phyloP scores from a whole-genome alignment of 2,329 filamentous ascomycete genomes.

The Verticillium longisporum region DNA sequence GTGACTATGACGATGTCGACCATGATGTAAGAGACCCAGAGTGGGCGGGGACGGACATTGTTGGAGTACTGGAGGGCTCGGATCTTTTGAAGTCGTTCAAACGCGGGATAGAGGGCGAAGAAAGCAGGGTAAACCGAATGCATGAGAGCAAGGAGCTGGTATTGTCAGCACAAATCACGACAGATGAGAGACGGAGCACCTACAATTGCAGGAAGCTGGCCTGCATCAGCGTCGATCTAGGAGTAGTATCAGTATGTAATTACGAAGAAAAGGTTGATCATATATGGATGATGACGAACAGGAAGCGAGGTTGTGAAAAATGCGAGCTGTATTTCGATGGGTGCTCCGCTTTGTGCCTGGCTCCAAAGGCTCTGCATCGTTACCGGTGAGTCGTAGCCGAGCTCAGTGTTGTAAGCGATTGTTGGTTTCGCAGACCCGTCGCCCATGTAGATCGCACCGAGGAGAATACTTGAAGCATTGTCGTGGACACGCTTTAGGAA shows the following conservation, averaged over 20 bases:
- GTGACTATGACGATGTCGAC: slow-evolving; percentile 59
- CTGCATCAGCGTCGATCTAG: background rate
- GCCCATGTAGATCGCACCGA: slow-evolving; percentile 9
- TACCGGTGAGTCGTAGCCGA: background rate
- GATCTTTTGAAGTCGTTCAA: slow-evolving; percentile 55
- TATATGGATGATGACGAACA: background rate
- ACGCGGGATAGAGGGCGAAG: slow-evolving; percentile 59
- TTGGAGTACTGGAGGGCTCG: slow-evolving; percentile 64
- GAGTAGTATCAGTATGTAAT: background rate
- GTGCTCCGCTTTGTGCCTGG: slow-evolving; percentile 4
- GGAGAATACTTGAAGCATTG: slow-evolving; percentile 14
- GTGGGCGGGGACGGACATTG: slow-evolving; percentile 53
- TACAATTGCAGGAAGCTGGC: background rate
- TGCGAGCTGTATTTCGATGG: slow-evolving; percentile 9
- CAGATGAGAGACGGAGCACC: slow-evolving; percentile 14
- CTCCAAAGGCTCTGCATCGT: slow-evolving; percentile 8
- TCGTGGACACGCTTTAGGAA: slow-evolving; percentile 44
- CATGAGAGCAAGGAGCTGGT: slow-evolving; percentile 11
- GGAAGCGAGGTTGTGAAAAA: background rate
- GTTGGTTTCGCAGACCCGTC: slow-evolving; percentile 4
- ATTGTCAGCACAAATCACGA: background rate
- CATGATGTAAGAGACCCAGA: slow-evolving; percentile 57
- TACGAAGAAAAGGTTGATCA: too few relatives aligned
- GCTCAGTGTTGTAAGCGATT: slow-evolving; percentile 3
- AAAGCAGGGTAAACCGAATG: slow-evolving; percentile 58